Evolutionary conservation across 257 asterid genomes (phyloP), one percentile per base, ranked within the genome.

Genomic region (Cinchona pubescens): DNA sequence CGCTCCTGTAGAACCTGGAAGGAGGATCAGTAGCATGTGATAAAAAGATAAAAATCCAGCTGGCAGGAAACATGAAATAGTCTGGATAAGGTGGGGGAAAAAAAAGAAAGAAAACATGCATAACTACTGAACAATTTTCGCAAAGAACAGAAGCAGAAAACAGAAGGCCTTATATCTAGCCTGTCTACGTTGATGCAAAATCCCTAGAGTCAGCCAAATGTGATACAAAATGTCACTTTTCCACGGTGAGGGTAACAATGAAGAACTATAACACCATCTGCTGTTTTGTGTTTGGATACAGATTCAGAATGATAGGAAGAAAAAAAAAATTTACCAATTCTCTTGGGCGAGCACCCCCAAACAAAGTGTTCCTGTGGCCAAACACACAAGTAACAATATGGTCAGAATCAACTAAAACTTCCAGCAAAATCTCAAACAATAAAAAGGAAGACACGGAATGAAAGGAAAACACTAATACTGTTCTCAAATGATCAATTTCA

Each of bases 281-380:
- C 25, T 12, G 35, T 10, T n/a, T 4, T 49, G 32, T 19, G 63
- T 11, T 55, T 38, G 7, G 48, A n/a, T 32, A 1, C 3, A 72
- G 8, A 71, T 14, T 12, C 13, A 29, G 27, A 21, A 72, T 53
- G 34, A 79, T 11, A 75, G 34, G 64, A 76, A 74, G 55, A 55
- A 49, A 78, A 85, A 87, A n/a, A n/a, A n/a, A n/a, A n/a, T n/a
- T 81, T 77, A 92, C 98, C 96, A 87, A 5, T 85, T 92, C 98
- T 75, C 97, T 84, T 46, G 97, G 96, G 35, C 91, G 94, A 80
- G 94, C 97, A 75, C 87, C 92, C 42, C 95, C 96, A 82, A 94
- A 89, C 69, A 88, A 85, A 74, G 88, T 81, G 78, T 88, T 90
- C 88, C 97, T 91, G 84, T 67, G 76, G 73, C 82, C 65, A 79